Evolutionary conservation across 805 yeast species (phyloP), one percentile per base, ranked within the genome.

Genomic region (Komagataella kurtzmanii): DNA sequence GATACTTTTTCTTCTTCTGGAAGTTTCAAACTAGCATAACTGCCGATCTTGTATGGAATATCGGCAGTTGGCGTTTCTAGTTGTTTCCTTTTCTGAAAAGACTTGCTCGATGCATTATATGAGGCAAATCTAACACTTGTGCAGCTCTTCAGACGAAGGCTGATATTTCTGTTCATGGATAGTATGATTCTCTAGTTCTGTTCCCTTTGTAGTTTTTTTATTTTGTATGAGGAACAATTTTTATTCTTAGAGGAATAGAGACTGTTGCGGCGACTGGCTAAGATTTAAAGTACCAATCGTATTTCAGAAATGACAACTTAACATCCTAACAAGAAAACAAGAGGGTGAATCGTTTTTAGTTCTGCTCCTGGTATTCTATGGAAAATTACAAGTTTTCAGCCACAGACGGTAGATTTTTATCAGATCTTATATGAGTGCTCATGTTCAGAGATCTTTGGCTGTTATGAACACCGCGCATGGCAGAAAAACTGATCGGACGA

Each of bases 21-120:
- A 14, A 68, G 62, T 44, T 70, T 69, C 50, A 79, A 61, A 2
- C 79, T 74, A 3, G 79, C 70, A 55, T 73, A 75, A 24, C 68
- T 67, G 1, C 83, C 84, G 62, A 73, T 76, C 47, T 67, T 67
- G 52, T 64, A 67, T 1, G 70, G 68, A 0, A 59, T 17, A 44
- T 44, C 46, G 40, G 44, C 7, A 10, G 17, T 24, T 1, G 59
- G 59, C 21, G 54, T 51, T 44, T 54, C 50, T 59, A 67, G 51
- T 40, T 44, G 51, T 50, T 57, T 57, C 40, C 46, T 44, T 46
- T 50, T 54, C 47, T 49, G 19, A 21, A 44, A 8, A 43, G 24
- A 24, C 14, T 46, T 17, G 44, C 10, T 14, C 40, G 14, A 36
- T 24, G 17, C 30, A 19, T 12, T 17, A 23, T 30, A 30, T 1